phyloP scores from a whole-genome alignment of 2,329 filamentous ascomycete genomes.

The Ceratocystis albifundus region DNA sequence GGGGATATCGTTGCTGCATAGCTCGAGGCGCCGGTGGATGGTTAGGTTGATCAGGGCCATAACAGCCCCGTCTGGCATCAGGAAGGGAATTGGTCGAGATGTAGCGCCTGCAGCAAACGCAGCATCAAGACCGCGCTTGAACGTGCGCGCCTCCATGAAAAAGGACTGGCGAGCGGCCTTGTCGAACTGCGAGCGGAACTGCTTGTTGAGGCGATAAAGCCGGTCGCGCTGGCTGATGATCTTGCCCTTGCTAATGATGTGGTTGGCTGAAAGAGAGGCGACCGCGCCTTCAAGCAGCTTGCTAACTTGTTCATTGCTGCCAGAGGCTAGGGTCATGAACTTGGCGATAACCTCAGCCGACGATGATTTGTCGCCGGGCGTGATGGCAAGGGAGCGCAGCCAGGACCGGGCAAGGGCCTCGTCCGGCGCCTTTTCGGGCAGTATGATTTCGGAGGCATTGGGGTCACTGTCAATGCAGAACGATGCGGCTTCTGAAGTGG shows the following conservation, averaged over 20 bases:
- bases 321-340: constrained; percentile 39
- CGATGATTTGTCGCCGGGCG: constrained; percentile 39
- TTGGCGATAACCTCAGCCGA: constrained; percentile 39
- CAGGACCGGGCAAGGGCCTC: constrained; percentile 44
- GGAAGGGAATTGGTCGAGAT: constrained; percentile 37
- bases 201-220: constrained; percentile 51
- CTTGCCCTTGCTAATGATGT: constrained; percentile 50
- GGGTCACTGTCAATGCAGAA: constrained; percentile 24
- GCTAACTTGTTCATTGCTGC: constrained; percentile 33
- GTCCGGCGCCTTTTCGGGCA: constrained; percentile 25
- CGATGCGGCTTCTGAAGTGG: constrained; percentile 39
- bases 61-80: constrained; percentile 52
- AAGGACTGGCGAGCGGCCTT: constrained; percentile 45
- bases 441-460: neutral
- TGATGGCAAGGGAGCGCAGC: constrained; percentile 48
- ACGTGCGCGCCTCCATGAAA: constrained; percentile 45
- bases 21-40: constrained; percentile 43
- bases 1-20: constrained; percentile 46
- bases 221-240: constrained; percentile 46
- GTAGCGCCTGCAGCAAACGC: constrained; percentile 29
- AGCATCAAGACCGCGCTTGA: constrained; percentile 37
- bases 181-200: constrained; percentile 45
- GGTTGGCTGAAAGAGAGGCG: constrained; percentile 37
- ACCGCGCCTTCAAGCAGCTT: constrained; percentile 39
- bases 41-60: constrained; percentile 57